Percentiles rank a stretch among this genome's conserved stretches.
Evolutionary conservation across 306 rosid species (phyloP).

Genomic region (Begonia masoniana): DNA sequence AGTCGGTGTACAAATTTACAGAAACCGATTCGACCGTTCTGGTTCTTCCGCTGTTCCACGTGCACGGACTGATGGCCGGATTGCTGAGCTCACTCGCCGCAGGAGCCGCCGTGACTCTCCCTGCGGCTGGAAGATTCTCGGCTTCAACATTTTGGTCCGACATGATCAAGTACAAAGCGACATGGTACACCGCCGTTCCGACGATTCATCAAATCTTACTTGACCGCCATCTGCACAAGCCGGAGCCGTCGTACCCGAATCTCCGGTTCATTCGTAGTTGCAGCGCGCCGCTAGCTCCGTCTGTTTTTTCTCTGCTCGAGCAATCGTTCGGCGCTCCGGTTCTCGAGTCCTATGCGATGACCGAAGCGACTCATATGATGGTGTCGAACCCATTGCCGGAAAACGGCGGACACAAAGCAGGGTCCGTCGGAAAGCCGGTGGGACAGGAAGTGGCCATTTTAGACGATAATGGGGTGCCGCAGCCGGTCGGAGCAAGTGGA

Average conservation of each 20-base stretch:
- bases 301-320: slow-evolving; percentile 46
- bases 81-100: slow-evolving; percentile 48
- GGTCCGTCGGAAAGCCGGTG: slow-evolving; percentile 79
- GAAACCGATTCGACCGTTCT: slow-evolving; percentile 70
- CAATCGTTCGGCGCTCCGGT: slow-evolving; percentile 70
- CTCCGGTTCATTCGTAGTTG: slow-evolving; percentile 84
- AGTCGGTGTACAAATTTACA: slow-evolving; percentile 54
- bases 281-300: slow-evolving; percentile 83
- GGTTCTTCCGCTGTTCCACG: slow-evolving; percentile 79
- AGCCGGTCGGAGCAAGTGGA: slow-evolving; percentile 19
- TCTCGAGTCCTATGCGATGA: slow-evolving; percentile 92
- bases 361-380: slow-evolving; percentile 82
- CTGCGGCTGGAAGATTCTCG: slow-evolving; percentile 67
- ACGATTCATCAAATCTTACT: slow-evolving; percentile 91
- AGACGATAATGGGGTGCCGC: slow-evolving; percentile 35
- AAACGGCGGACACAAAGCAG: slow-evolving; percentile 65
- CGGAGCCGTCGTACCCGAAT: slow-evolving; percentile 51
- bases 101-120: slow-evolving; percentile 53
- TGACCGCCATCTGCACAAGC: slow-evolving; percentile 54
- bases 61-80: slow-evolving; percentile 67
- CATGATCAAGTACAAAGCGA: slow-evolving; percentile 46
- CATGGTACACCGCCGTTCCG: slow-evolving; percentile 95
- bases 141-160: slow-evolving; percentile 81
- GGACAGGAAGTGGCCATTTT: slow-evolving; percentile 68
- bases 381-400: slow-evolving; percentile 67